Percentiles rank a stretch among this genome's conserved stretches.
Conservation (phyloP, 2,329 filamentous ascomycete genomes). For the Talaromyces atroroseus region DNA sequence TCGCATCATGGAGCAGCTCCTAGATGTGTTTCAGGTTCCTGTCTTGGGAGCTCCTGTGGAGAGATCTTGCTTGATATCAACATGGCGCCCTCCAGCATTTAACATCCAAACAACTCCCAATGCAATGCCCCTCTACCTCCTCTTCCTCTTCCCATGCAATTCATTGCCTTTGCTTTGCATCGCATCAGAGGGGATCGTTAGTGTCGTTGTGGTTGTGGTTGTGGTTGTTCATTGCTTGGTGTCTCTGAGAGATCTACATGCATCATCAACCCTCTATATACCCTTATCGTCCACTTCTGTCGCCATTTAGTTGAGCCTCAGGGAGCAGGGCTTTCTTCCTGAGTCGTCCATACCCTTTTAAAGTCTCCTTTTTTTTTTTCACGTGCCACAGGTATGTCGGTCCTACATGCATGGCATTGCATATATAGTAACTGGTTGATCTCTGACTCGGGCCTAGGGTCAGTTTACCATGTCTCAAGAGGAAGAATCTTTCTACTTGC, state of each 20-base stretch:
- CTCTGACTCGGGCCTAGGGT: background rate
- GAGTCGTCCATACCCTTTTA: background rate
- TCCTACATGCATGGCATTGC: background rate
- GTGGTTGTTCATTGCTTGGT: background rate
- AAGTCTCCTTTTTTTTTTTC: too few relatives aligned
- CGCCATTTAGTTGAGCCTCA: background rate
- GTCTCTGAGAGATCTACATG: background rate
- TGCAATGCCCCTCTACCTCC: slow-evolving; percentile 8
- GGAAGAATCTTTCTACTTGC: slow-evolving; percentile 37
- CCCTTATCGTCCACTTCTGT: background rate
- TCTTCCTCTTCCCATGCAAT: slow-evolving; percentile 8
- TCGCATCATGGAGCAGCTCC: slow-evolving; percentile 29
- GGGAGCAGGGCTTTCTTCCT: slow-evolving; percentile 2
- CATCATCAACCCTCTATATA: background rate
- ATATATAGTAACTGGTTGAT: too few relatives aligned
- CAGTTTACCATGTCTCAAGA: slow-evolving; percentile 36
- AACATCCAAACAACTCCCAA: slow-evolving; percentile 34
- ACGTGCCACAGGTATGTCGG: background rate
- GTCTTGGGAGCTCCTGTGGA: slow-evolving; percentile 23
- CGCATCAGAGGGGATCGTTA: background rate
- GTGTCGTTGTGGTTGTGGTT: background rate
- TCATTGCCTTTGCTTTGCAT: slow-evolving; percentile 15
- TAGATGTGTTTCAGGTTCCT: slow-evolving; percentile 37
- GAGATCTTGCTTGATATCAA: slow-evolving; percentile 21
- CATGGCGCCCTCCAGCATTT: slow-evolving; percentile 28